Percentiles rank a stretch among this genome's conserved stretches.
Conservation (phyloP, 1,284 basidiomycete species). For the Cutaneotrichosporon cavernicola region DNA sequence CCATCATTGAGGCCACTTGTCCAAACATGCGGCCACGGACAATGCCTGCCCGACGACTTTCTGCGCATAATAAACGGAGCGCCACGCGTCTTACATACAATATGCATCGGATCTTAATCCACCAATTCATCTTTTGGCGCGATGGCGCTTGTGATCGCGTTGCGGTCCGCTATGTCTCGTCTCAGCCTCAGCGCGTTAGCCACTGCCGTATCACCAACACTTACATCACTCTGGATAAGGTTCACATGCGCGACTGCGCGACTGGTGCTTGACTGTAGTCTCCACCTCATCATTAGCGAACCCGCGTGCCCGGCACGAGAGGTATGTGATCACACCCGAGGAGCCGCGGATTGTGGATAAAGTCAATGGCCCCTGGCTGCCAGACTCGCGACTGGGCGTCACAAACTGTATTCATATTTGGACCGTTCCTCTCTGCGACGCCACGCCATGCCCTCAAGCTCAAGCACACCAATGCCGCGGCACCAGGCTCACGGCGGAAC, state of each 20-base stretch:
- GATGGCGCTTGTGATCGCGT: too few relatives aligned
- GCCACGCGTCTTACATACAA: neutral
- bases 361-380: neutral
- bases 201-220: too few relatives aligned
- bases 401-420: neutral
- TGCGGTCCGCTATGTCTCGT: too few relatives aligned
- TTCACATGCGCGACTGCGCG: too few relatives aligned
- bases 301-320: neutral
- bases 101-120: neutral
- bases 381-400: neutral
- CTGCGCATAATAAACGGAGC: constrained; percentile 2
- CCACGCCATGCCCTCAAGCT: too few relatives aligned
- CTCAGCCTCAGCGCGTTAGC: too few relatives aligned
- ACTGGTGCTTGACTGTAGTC: too few relatives aligned
- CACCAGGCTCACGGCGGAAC: neutral
- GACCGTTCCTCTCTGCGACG: too few relatives aligned
- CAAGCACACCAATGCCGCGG: neutral
- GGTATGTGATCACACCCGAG: neutral
- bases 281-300: neutral
- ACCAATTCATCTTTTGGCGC: neutral
- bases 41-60: neutral
- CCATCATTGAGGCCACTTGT: neutral
- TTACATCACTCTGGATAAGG: too few relatives aligned
- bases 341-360: neutral
- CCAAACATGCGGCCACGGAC: neutral